Evolutionary conservation across 352 stramenopile genomes (phyloP).

Genomic region (Phytophthora cryptogea): DNA sequence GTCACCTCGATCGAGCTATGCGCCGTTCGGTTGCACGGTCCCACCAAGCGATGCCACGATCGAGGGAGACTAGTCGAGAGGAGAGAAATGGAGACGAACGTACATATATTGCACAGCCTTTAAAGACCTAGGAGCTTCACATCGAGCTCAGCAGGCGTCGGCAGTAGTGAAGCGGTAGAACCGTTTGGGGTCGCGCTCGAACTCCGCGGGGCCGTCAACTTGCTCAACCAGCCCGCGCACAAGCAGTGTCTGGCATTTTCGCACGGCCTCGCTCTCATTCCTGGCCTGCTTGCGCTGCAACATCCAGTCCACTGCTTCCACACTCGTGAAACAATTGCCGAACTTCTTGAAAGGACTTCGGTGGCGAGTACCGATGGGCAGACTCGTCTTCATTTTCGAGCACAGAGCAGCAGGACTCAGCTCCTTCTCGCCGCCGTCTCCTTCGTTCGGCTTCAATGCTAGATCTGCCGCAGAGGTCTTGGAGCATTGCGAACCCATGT

Average conservation of each 20-base stretch:
- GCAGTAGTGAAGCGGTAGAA: conserved; percentile 68
- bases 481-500: conserved; percentile 34
- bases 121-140: too few relatives aligned
- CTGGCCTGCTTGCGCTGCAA: conserved; percentile 72
- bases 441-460: conserved; percentile 24
- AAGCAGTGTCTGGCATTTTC: conserved; percentile 68
- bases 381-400: conserved; percentile 61
- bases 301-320: conserved; percentile 77
- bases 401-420: conserved; percentile 58
- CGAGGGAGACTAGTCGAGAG: background rate
- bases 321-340: conserved; percentile 69
- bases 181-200: conserved; percentile 63
- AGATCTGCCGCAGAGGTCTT: conserved; percentile 30
- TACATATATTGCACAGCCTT: too few relatives aligned
- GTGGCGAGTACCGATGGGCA: conserved; percentile 55
- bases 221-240: conserved; percentile 59
- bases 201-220: conserved; percentile 70
- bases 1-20: background rate
- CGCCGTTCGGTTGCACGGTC: conserved; percentile 4
- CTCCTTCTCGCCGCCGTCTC: conserved; percentile 41
- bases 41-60: conserved; percentile 21
- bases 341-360: conserved; percentile 73
- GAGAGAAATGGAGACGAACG: too few relatives aligned
- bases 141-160: background rate
- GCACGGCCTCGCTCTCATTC: conserved; percentile 60